Percentiles rank a stretch among this genome's conserved stretches.
phyloP scores from a whole-genome alignment of 2,329 filamentous ascomycete species.

The Arthroderma uncinatum region DNA sequence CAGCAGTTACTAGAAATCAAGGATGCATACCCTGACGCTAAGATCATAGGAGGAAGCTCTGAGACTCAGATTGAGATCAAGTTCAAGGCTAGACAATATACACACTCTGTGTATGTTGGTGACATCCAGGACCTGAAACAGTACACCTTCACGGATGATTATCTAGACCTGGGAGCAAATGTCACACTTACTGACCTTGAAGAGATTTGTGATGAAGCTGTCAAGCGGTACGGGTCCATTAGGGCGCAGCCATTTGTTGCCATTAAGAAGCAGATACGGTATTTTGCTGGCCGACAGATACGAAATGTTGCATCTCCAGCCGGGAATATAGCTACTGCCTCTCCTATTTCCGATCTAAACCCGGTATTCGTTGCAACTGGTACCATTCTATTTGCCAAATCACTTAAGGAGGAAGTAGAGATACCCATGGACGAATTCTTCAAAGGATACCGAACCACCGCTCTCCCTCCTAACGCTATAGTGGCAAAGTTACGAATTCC shows the following conservation, averaged over 20 bases:
- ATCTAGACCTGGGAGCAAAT: conserved; percentile 88
- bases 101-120: conserved; percentile 79
- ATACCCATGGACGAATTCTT: conserved; percentile 93
- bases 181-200: conserved; percentile 87
- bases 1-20: conserved; percentile 89
- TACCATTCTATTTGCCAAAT: conserved; percentile 69
- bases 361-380: conserved; percentile 85
- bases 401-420: conserved; percentile 58
- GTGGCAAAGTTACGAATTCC: conserved; percentile 84
- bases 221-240: conserved; percentile 61
- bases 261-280: conserved; percentile 85
- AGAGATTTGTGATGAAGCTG: conserved; percentile 65
- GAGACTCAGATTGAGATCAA: conserved; percentile 98
- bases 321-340: conserved; percentile 86
- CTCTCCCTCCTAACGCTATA: conserved; percentile 67
- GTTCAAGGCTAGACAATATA: conserved; percentile 89
- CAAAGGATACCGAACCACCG: conserved; percentile 77
- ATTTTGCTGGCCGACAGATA: conserved; percentile 91
- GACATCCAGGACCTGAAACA: conserved; percentile 83
- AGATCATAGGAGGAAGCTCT: conserved; percentile 89
- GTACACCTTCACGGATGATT: conserved; percentile 65
- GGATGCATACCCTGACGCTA: conserved; percentile 68
- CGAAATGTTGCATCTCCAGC: conserved; percentile 95
- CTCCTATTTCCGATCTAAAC: conserved; percentile 92
- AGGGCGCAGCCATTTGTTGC: conserved; percentile 74